A percentile compares a stretch with the other conserved stretches of the same genome.
Evolutionary conservation across 495 filamentous ascomycete genomes (phyloP).

Genomic region (Xylaria intraflava): DNA sequence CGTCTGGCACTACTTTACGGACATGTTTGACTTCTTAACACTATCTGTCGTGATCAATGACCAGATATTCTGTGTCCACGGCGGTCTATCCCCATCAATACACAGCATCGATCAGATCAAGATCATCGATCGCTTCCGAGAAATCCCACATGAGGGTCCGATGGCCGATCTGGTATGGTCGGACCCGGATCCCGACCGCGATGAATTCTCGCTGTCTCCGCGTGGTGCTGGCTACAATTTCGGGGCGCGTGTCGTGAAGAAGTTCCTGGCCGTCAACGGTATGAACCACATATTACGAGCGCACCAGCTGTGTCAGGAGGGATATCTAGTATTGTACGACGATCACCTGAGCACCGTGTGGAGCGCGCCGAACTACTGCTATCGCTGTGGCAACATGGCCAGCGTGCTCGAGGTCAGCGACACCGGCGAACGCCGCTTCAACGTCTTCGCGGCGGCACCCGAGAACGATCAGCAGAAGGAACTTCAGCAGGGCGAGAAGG

Average conservation of each 20-base stretch:
- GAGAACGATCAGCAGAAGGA: conserved; percentile 92
- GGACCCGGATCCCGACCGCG: conserved; percentile 88
- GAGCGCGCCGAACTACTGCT: conserved; percentile 97
- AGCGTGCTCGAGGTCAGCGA: conserved; percentile 94
- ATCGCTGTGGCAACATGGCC: conserved; percentile 93
- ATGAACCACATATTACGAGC: conserved; percentile 96
- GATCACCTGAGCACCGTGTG: conserved; percentile 92
- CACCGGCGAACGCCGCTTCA: conserved; percentile 85
- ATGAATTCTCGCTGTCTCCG: conserved; percentile 92
- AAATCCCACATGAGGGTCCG: conserved; percentile 96
- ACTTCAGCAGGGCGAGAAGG: conserved; percentile 56
- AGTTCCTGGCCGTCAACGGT: conserved; percentile 92
- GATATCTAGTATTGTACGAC: conserved; percentile 92
- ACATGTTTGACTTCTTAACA: conserved; percentile 99
- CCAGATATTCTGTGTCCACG: conserved; percentile 98
- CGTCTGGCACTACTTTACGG: conserved; percentile 99
- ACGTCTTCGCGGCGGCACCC: conserved; percentile 93
- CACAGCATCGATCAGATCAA: conserved; percentile 99
- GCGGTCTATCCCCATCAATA: conserved; percentile 87
- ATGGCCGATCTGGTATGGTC: conserved; percentile 99
- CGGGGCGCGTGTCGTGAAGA: conserved; percentile 92
- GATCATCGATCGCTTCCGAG: conserved; percentile 95
- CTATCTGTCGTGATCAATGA: conserved; percentile 96
- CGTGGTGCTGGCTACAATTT: conserved; percentile 95
- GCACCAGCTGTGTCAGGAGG: conserved; percentile 96